These are phyloP conservation scores for Stentor coeruleus DNA, from an alignment of 73 alveolate genomes.

Conservation along the genomic window DNA sequence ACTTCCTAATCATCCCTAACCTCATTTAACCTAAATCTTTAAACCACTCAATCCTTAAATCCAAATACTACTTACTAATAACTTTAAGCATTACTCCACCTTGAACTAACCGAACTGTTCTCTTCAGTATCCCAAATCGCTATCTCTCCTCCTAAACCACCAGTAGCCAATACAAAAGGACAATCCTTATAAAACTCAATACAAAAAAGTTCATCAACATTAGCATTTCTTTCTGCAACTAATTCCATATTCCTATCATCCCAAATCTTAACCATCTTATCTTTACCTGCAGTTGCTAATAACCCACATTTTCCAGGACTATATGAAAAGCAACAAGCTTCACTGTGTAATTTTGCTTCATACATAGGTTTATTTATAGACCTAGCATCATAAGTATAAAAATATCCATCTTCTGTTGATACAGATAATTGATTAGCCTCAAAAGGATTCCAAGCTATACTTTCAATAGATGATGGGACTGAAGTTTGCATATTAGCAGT, in stretches of 20 bases:
- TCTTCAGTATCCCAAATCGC: conserved; percentile 88
- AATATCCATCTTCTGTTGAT: conserved; percentile 92
- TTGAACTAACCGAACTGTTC: conserved; percentile 33
- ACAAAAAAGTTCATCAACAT: conserved; percentile 71
- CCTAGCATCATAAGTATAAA: conserved; percentile 84
- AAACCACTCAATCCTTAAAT: too few species aligned
- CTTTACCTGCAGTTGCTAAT: conserved; percentile 86
- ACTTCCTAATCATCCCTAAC: too few species aligned
- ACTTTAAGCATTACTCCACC: not conserved
- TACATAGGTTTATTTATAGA: conserved; percentile 59
- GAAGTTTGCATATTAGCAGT: conserved; percentile 46
- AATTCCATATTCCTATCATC: conserved; percentile 32
- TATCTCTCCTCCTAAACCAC: conserved; percentile 83
- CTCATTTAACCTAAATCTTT: too few species aligned
- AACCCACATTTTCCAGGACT: conserved; percentile 74
- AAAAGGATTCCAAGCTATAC: conserved; percentile 87
- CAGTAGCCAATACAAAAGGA: conserved; percentile 80
- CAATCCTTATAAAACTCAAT: conserved; percentile 71
- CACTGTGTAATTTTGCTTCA: conserved; percentile 78
- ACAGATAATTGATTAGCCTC: conserved; percentile 70
- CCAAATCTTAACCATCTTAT: conserved; percentile 83
- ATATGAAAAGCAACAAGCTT: conserved; percentile 71
- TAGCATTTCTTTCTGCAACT: conserved; percentile 38
- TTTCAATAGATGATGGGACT: conserved; percentile 62
- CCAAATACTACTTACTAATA: too few species aligned